Conservation (phyloP, 2,329 filamentous ascomycete species). For the Botrytis squamosa region DNA sequence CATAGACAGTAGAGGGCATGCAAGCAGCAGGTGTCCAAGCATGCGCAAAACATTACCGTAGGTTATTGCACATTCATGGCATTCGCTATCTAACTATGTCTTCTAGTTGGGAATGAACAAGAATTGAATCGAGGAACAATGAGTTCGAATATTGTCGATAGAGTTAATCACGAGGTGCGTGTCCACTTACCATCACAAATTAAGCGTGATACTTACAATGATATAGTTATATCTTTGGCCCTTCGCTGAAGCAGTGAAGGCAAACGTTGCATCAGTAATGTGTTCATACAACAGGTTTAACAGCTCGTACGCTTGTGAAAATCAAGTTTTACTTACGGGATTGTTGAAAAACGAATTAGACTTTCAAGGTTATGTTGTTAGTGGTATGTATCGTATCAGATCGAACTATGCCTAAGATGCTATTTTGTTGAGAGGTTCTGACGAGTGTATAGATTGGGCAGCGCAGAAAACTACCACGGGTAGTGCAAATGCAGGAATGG, state of each 20-base stretch:
- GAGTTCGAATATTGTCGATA: slow-evolving; percentile 60
- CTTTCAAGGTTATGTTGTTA: slow-evolving; percentile 70
- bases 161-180: slow-evolving; percentile 66
- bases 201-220: not conserved
- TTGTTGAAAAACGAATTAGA: slow-evolving; percentile 70
- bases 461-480: slow-evolving; percentile 72
- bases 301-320: slow-evolving; percentile 66
- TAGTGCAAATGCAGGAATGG: slow-evolving; percentile 63
- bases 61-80: slow-evolving; percentile 25
- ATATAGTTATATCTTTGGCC: slow-evolving; percentile 44
- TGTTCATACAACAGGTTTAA: slow-evolving; percentile 74
- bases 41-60: slow-evolving; percentile 56
- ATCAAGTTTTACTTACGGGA: slow-evolving; percentile 57
- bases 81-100: slow-evolving; percentile 33
- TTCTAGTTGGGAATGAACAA: slow-evolving; percentile 64
- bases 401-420: slow-evolving; percentile 34
- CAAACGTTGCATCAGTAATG: slow-evolving; percentile 67
- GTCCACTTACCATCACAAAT: slow-evolving; percentile 45
- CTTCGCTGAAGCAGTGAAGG: slow-evolving; percentile 66
- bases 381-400: slow-evolving; percentile 40
- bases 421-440: slow-evolving; percentile 26
- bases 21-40: slow-evolving; percentile 53
- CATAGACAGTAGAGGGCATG: slow-evolving; percentile 57
- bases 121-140: slow-evolving; percentile 56
- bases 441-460: slow-evolving; percentile 59